phyloP scores from a whole-genome alignment of 106 monocot genomes.

The Allium fistulosum region DNA sequence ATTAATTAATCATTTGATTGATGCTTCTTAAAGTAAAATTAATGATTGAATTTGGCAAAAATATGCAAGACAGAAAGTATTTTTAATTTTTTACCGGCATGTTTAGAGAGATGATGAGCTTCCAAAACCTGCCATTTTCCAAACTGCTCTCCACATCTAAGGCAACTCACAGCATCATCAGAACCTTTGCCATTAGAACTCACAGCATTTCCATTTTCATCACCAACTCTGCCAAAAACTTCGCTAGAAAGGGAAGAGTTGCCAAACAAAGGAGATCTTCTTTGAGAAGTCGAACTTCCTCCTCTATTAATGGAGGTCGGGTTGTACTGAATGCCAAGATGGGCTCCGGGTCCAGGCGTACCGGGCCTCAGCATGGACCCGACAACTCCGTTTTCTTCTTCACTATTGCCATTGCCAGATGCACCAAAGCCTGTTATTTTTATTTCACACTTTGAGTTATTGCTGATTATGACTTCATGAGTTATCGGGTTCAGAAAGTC shows the following conservation, averaged over 20 bases:
- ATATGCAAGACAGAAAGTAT: not conserved
- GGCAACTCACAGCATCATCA: slow-evolving; percentile 34
- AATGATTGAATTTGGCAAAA: no score
- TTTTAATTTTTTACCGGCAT: slow-evolving; percentile 66
- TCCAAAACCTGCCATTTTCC: slow-evolving; percentile 66
- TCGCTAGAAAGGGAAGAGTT: slow-evolving; percentile 24
- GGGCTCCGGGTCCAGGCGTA: slow-evolving; percentile 72
- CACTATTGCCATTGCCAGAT: not conserved
- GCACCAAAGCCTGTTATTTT: slow-evolving; percentile 47
- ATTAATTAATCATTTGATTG: no score
- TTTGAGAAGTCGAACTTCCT: slow-evolving; percentile 17
- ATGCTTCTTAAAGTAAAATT: no score
- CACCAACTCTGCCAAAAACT: slow-evolving; percentile 1
- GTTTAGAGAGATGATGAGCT: slow-evolving; percentile 87
- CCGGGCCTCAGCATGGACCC: slow-evolving; percentile 57
- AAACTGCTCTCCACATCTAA: slow-evolving; percentile 80
- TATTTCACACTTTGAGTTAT: slow-evolving; percentile 63
- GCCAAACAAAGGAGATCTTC: slow-evolving; percentile 24
- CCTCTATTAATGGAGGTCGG: slow-evolving; percentile 27
- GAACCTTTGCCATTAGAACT: not conserved
- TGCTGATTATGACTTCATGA: slow-evolving; percentile 64
- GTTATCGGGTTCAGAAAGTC: slow-evolving; percentile 83
- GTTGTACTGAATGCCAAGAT: slow-evolving; percentile 25
- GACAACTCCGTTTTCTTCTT: not conserved
- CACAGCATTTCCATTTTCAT: not conserved